A percentile compares a stretch with the other conserved stretches of the same genome.
phyloP scores from a whole-genome alignment of 2,329 filamentous ascomycete genomes.

The Trichoderma aggressivum region DNA sequence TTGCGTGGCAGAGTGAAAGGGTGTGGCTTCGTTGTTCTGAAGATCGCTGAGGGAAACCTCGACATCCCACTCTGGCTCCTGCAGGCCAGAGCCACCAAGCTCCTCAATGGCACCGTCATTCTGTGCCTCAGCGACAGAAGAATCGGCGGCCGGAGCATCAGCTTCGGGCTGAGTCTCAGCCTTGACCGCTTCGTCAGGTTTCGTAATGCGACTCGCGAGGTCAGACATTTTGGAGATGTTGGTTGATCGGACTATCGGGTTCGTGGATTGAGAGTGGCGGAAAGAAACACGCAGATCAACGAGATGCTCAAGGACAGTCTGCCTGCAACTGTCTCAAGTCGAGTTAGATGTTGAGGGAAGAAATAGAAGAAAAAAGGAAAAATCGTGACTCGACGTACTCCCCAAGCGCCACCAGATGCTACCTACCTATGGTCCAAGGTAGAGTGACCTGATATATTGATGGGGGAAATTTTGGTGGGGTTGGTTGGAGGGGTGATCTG shows the following conservation, averaged over 20 bases:
- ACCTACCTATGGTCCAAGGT: neutral
- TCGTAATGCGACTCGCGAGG: slow-evolving; percentile 50
- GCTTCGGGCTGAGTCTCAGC: slow-evolving; percentile 26
- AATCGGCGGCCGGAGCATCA: slow-evolving; percentile 23
- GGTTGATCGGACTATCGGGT: neutral
- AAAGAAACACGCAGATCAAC: neutral
- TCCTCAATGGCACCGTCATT: slow-evolving; percentile 36
- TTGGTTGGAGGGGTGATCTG: slow-evolving; percentile 33
- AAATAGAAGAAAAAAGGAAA: slow-evolving; percentile 10
- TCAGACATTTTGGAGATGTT: slow-evolving; percentile 40
- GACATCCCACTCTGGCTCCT: slow-evolving; percentile 80
- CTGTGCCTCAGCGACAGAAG: slow-evolving; percentile 30
- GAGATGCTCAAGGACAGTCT: neutral
- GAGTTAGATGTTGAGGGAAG: neutral
- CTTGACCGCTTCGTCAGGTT: slow-evolving; percentile 36
- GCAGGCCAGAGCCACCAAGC: slow-evolving; percentile 50
- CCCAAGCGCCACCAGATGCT: slow-evolving; percentile 2
- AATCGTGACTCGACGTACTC: neutral
- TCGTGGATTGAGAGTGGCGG: neutral
- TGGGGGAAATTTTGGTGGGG: slow-evolving; percentile 32
- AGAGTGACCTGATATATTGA: neutral
- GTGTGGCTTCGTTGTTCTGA: slow-evolving; percentile 80
- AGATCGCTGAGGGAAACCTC: slow-evolving; percentile 90
- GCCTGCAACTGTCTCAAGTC: slow-evolving; percentile 11
- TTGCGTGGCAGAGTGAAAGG: slow-evolving; percentile 76